These are phyloP conservation scores for Termitomyces bulborhizus DNA, from an alignment of 768 basidiomycete species.

Conservation along the genomic window DNA sequence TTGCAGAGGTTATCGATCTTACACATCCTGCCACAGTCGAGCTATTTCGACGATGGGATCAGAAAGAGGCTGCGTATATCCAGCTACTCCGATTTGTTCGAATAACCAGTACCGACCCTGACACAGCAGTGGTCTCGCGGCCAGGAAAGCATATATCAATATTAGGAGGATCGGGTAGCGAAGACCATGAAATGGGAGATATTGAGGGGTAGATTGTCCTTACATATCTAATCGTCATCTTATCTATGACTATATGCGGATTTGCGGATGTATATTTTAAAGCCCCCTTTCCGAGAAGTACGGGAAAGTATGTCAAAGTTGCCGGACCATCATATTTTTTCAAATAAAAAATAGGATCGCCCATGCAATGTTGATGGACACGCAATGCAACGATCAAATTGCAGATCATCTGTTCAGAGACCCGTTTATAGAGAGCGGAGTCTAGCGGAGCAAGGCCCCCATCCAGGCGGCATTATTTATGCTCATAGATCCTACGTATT, in stretches of 20 bases:
- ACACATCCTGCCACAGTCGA: conserved; percentile 66
- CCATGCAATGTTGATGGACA: not conserved
- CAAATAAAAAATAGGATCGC: not conserved
- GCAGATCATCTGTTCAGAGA: not conserved
- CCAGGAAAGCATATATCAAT: conserved; percentile 50
- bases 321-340: not conserved
- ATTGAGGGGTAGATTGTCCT: conserved; percentile 7
- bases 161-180: conserved; percentile 8
- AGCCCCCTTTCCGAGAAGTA: not conserved
- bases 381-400: not conserved
- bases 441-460: not conserved
- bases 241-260: conserved; percentile 3
- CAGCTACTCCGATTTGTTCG: conserved; percentile 72
- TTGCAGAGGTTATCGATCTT: conserved; percentile 70
- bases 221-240: conserved; percentile 7
- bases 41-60: conserved; percentile 75
- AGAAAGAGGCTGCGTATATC: conserved; percentile 64
- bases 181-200: conserved; percentile 16
- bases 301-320: not conserved
- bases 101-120: conserved; percentile 54
- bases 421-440: not conserved
- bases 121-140: conserved; percentile 43
- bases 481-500: conserved; percentile 2
- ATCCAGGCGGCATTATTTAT: not conserved
- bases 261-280: not conserved